Evolutionary conservation across 1,284 basidiomycete species (phyloP).

Genomic region (Retiboletus flavoniger): DNA sequence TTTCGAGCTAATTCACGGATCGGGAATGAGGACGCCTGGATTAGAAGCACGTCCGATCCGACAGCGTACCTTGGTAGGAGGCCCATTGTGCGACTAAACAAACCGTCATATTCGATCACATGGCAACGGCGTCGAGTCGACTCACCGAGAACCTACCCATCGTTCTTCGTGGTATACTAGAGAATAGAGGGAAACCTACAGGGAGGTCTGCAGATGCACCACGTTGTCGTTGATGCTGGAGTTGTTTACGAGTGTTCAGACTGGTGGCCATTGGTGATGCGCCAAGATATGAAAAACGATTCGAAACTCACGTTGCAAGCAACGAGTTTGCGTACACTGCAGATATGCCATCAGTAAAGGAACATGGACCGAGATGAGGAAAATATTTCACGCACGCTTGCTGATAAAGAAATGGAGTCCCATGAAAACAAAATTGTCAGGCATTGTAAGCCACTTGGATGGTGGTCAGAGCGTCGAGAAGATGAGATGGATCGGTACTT

Average conservation of each 20-base stretch:
- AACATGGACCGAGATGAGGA: neutral
- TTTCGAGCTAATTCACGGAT: conserved; percentile 23
- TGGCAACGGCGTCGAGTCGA: neutral
- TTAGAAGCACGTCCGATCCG: neutral
- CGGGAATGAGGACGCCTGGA: neutral
- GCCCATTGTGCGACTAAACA: conserved; percentile 10
- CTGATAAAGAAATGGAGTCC: conserved; percentile 51
- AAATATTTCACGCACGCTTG: conserved; percentile 40
- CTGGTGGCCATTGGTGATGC: conserved; percentile 7
- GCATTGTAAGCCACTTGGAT: conserved; percentile 48
- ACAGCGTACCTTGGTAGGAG: conserved; percentile 20
- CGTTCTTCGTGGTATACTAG: conserved; percentile 16
- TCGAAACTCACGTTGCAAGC: conserved; percentile 32
- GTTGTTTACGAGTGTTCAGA: conserved; percentile 31
- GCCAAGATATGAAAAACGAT: neutral
- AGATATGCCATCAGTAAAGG: neutral
- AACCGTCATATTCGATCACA: neutral
- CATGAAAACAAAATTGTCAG: conserved; percentile 48
- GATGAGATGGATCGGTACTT: conserved; percentile 21
- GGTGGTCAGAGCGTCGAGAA: conserved; percentile 23
- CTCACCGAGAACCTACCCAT: conserved; percentile 16
- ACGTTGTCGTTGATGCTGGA: conserved; percentile 31
- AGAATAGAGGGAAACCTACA: conserved; percentile 30
- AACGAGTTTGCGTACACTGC: conserved; percentile 36
- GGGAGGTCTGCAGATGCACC: conserved; percentile 33